A percentile compares a stretch with the other conserved stretches of the same genome.
Evolutionary conservation across 768 basidiomycete species (phyloP).

Genomic region (Vararia minispora): DNA sequence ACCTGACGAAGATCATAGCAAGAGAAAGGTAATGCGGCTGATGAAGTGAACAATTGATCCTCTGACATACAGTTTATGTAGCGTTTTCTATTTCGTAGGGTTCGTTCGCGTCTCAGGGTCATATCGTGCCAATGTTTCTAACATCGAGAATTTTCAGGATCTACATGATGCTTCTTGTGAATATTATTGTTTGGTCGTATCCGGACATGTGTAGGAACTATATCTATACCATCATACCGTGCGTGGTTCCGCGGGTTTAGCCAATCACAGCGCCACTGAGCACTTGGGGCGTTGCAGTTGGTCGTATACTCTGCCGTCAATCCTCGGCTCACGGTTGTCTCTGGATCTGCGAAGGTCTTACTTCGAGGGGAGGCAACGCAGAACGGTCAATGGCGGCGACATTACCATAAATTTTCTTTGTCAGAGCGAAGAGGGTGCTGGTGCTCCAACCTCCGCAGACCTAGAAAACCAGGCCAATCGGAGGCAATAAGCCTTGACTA

Average conservation of each 20-base stretch:
- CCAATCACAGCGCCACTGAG: neutral
- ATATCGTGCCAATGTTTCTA: no score
- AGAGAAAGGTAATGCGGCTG: neutral
- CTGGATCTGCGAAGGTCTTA: slow-evolving; percentile 3
- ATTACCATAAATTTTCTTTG: no score
- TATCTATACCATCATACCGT: slow-evolving; percentile 5
- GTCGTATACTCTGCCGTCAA: slow-evolving; percentile 2
- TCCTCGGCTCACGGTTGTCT: slow-evolving; percentile 2
- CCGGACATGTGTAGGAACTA: neutral
- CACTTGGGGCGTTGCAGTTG: neutral
- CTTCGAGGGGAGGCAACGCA: no score
- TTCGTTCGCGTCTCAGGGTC: neutral
- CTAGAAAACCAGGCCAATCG: no score
- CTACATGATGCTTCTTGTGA: neutral
- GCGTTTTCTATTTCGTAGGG: neutral
- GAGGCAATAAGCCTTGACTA: no score
- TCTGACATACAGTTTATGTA: neutral
- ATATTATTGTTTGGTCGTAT: neutral
- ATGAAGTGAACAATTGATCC: neutral
- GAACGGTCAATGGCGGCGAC: no score
- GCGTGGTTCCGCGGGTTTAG: neutral
- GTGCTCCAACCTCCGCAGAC: no score
- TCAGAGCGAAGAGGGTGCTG: no score
- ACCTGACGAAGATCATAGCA: neutral
- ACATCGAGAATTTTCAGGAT: neutral